Evolutionary conservation across 1,139 yeast species (phyloP), one percentile per base, ranked within the genome.

Genomic region (Yamadazyma kanchanaburiensis): DNA sequence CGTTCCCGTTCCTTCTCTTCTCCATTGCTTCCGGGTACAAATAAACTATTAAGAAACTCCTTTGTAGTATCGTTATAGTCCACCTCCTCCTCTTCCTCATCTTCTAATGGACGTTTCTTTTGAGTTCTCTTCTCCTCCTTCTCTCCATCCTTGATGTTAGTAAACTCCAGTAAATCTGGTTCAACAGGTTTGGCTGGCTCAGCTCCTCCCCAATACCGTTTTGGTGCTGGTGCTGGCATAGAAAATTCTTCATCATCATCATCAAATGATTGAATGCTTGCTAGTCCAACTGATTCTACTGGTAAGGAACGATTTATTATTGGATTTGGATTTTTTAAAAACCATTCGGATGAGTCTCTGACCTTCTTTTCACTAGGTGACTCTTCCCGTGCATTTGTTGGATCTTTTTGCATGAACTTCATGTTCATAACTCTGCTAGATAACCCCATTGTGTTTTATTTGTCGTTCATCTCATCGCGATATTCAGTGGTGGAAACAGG

Each of bases 341-440:
- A 63, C 89, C 89, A 81, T 55, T 74, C 82, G 17, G 85, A 79
- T 11, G 58, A 41, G 50, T 79, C 88, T 29, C 60, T 63, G 17
- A 73, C 50, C 42, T 64, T 72, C 18, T 46, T 48, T n/a, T n/a
- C n/a, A n/a, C n/a, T n/a, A n/a, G 51, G 42, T 20, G 59, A 67
- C 24, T 64, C 66, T 20, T 56, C 58, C 28, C 57, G 53, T 25
- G 55, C 26, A 30, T 33, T 37, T 29, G 15, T 24, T 9, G 31
- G 29, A 12, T 37, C 41, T 9, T 31, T 33, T 26, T 58, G 62
- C 74, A 68, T 68, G 71, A 68, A 68, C 69, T 81, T 81, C 89
- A 81, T 81, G 68, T 77, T 79, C 73, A 77, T 60, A 45, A 81
- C 80, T 45, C 82, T 65, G 43, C 71, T 69, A n/a, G 87, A 79